Conservation (phyloP, 371 early-diverging fungal species). For the Mortierella sp. region DNA sequence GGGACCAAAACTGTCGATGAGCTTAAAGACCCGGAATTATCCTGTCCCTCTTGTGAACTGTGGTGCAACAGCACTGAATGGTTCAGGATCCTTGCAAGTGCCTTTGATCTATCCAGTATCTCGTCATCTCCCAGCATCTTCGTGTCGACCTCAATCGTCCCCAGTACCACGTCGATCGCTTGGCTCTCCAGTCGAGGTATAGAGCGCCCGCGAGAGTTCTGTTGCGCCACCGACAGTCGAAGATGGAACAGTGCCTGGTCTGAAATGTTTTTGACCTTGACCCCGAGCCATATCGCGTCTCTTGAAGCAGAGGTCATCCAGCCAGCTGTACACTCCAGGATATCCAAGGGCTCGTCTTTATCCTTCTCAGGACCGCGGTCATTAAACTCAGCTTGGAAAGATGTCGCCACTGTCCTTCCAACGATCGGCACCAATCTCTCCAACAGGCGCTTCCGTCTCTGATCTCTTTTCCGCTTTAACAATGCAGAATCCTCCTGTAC, state of each 20-base stretch:
- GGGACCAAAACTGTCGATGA: conserved; percentile 6
- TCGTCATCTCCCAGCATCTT: conserved; percentile 8
- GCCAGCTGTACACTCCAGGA: conserved; percentile 22
- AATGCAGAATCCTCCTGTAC: background rate
- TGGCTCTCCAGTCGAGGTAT: conserved; percentile 7
- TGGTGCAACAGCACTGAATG: conserved; percentile 9
- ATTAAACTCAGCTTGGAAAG: background rate
- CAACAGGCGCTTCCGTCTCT: conserved; percentile 15
- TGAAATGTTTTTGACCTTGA: conserved; percentile 16
- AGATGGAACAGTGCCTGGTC: conserved; percentile 15
- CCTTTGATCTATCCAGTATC: conserved; percentile 14
- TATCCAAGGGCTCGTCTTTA: background rate
- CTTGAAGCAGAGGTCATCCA: conserved; percentile 8
- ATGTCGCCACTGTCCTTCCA: conserved; percentile 7
- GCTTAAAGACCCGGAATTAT: background rate
- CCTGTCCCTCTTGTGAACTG: background rate
- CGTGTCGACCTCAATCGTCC: background rate
- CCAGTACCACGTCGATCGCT: background rate
- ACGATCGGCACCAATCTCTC: conserved; percentile 28
- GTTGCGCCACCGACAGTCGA: conserved; percentile 13
- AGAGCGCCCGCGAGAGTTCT: background rate
- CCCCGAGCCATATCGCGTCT: conserved; percentile 17
- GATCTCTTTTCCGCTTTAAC: conserved; percentile 14
- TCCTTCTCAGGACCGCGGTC: background rate
- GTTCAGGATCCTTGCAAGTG: conserved; percentile 3